These are phyloP conservation scores for Aspergillus piperis DNA, from an alignment of 2,329 filamentous ascomycete genomes.

Conservation along the genomic window DNA sequence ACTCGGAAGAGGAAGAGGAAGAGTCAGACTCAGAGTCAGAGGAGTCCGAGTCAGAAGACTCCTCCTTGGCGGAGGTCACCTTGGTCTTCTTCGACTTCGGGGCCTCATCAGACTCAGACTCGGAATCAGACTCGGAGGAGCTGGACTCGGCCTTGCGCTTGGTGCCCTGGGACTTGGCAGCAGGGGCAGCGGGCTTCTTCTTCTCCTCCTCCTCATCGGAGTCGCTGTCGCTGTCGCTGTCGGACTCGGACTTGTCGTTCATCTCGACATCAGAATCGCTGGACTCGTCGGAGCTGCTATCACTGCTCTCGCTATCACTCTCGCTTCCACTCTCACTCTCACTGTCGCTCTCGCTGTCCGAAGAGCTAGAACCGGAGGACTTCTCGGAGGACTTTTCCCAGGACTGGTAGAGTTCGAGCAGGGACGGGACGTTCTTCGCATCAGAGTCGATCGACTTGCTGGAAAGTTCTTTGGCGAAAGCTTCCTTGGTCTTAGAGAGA, in stretches of 20 bases:
- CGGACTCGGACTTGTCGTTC: constrained; percentile 46
- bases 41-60: constrained; percentile 29
- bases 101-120: constrained; percentile 43
- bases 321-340: constrained; percentile 26
- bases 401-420: constrained; percentile 44
- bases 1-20: constrained; percentile 21
- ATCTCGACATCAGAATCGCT: constrained; percentile 48
- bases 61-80: constrained; percentile 35
- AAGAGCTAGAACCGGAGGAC: constrained; percentile 20
- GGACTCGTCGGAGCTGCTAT: constrained; percentile 37
- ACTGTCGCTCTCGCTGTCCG: constrained; percentile 21
- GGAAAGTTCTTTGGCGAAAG: constrained; percentile 63
- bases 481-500: constrained; percentile 62
- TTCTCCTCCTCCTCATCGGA: constrained; percentile 56
- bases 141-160: constrained; percentile 61
- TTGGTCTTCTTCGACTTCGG: constrained; percentile 58
- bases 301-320: constrained; percentile 29
- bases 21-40: constrained; percentile 28
- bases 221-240: constrained; percentile 57
- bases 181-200: constrained; percentile 49
- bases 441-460: constrained; percentile 31
- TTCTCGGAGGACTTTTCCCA: constrained; percentile 25
- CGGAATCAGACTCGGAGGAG: constrained; percentile 39
- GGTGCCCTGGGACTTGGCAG: constrained; percentile 44
- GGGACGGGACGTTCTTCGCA: constrained; percentile 36